Conservation (phyloP, 306 rosid species). For the Hylodesmum podocarpum region DNA sequence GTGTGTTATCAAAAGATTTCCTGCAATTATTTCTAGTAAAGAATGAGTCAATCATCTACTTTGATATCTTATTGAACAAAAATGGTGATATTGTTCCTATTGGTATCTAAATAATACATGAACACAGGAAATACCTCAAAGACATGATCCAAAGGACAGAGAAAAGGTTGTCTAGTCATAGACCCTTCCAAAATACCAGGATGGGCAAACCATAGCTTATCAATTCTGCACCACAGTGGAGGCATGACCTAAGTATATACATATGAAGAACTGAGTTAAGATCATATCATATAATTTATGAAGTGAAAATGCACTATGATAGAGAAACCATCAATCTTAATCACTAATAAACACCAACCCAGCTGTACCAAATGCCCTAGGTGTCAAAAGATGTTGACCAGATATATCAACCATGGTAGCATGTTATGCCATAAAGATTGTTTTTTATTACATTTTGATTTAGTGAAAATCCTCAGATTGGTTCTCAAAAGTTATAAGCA, state of each 20-base stretch:
- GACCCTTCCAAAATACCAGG: constrained; percentile 93
- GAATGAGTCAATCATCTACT: no score
- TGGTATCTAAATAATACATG: background rate
- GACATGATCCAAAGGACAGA: constrained; percentile 95
- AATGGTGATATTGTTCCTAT: background rate
- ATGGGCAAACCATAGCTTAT: constrained; percentile 97
- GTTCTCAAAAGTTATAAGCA: background rate
- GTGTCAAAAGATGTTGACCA: background rate
- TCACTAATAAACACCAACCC: background rate
- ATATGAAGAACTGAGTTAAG: constrained; percentile 19
- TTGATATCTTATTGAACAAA: no score
- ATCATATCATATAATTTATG: constrained; percentile 31
- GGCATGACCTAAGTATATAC: constrained; percentile 83
- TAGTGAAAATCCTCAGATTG: background rate
- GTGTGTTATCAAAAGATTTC: no score
- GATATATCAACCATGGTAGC: constrained; percentile 19
- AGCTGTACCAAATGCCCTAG: constrained; percentile 11
- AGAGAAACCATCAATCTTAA: constrained; percentile 2
- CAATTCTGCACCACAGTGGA: constrained; percentile 97
- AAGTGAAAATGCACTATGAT: constrained; percentile 24
- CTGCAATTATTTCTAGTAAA: no score
- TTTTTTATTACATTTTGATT: background rate
- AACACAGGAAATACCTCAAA: constrained; percentile 72
- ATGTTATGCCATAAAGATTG: background rate
- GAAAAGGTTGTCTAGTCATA: constrained; percentile 88